Conservation (phyloP, 2,329 filamentous ascomycete genomes). For the Pyrenochaeta sp. region DNA sequence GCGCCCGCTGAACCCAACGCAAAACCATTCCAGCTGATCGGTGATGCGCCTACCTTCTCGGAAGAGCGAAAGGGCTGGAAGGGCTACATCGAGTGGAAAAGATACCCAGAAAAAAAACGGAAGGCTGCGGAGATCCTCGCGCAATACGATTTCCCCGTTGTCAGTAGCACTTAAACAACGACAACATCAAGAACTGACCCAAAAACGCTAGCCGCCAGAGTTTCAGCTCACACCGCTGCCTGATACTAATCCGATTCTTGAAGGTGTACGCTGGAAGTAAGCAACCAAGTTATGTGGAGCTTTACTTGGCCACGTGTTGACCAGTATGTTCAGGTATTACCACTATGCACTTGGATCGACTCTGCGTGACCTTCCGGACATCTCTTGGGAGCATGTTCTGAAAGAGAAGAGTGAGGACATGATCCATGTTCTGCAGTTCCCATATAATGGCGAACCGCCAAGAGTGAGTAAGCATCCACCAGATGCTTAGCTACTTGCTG, state of each 20-base stretch:
- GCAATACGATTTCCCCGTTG: slow-evolving; percentile 59
- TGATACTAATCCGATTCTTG: slow-evolving; percentile 54
- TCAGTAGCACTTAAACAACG: slow-evolving; percentile 13
- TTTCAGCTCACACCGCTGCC: slow-evolving; percentile 55
- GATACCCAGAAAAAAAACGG: slow-evolving; percentile 71
- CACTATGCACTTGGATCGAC: slow-evolving; percentile 54
- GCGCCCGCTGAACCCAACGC: slow-evolving; percentile 44
- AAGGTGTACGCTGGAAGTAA: slow-evolving; percentile 57
- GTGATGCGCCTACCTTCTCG: slow-evolving; percentile 46
- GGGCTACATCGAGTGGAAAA: slow-evolving; percentile 62
- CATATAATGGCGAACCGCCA: slow-evolving; percentile 58
- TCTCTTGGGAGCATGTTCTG: slow-evolving; percentile 58
- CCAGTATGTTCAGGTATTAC: slow-evolving; percentile 36
- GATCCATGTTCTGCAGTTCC: slow-evolving; percentile 58
- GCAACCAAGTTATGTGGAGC: background rate
- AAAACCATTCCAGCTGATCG: slow-evolving; percentile 34
- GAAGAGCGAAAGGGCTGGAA: slow-evolving; percentile 59
- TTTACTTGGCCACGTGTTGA: slow-evolving; percentile 3
- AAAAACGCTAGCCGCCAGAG: slow-evolving; percentile 48
- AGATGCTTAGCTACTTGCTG: slow-evolving; percentile 8
- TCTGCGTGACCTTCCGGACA: slow-evolving; percentile 60
- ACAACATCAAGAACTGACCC: background rate
- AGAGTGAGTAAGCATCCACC: slow-evolving; percentile 23
- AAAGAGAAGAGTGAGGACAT: slow-evolving; percentile 58
- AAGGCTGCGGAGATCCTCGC: slow-evolving; percentile 65